A percentile compares a stretch with the other conserved stretches of the same genome.
phyloP scores from a whole-genome alignment of 169 alveolate species.

The Eimeria necatrix region DNA sequence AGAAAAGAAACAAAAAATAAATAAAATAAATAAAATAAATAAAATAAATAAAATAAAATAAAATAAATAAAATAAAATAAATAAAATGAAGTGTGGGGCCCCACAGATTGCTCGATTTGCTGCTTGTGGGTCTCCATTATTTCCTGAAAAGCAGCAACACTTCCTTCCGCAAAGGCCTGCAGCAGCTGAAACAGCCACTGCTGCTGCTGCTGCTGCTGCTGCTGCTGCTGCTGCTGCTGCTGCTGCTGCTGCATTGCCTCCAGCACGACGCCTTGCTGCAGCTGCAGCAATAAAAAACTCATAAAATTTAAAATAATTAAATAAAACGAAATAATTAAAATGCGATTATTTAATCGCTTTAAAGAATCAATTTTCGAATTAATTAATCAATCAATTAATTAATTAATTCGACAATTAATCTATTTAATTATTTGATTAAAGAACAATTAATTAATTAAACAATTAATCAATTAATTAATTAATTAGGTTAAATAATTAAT shows the following conservation, averaged over 20 bases:
- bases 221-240: too few species aligned
- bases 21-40: too few species aligned
- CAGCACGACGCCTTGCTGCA: slow-evolving; percentile 56
- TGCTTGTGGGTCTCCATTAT: neutral
- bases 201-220: neutral
- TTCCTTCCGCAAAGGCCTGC: slow-evolving; percentile 26
- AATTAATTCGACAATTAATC: neutral
- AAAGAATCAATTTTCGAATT: neutral
- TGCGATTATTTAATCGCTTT: neutral
- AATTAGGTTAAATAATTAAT: neutral
- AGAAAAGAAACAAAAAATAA: too few species aligned
- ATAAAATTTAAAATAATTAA: neutral
- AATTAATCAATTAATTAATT: too few species aligned
- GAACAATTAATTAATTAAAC: too few species aligned
- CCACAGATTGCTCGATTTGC: neutral
- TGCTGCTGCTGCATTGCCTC: too few species aligned
- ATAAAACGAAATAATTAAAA: neutral
- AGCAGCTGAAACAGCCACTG: slow-evolving; percentile 41
- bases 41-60: too few species aligned
- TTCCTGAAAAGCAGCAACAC: neutral
- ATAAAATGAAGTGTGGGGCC: neutral
- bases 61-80: too few species aligned
- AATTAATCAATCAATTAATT: neutral
- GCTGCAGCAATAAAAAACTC: neutral
- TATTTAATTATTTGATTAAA: neutral